Evolutionary conservation across 345 rosid species (phyloP), one percentile per base, ranked within the genome.

Genomic region (Erucastrum elatum): DNA sequence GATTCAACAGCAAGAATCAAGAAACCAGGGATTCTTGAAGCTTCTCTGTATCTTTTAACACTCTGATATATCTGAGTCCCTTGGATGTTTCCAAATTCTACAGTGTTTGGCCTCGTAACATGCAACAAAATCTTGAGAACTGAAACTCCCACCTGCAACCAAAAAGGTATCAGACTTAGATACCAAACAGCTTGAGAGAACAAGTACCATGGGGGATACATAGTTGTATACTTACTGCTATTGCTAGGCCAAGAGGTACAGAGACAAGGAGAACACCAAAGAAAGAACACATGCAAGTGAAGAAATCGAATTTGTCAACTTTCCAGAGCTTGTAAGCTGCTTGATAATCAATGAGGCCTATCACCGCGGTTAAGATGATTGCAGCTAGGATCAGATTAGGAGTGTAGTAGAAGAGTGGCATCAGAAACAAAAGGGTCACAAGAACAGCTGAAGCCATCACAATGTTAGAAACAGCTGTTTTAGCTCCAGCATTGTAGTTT

Each of bases 191-290:
- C 29, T 29, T 37, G 44, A 72, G 11, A 35, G 16, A 27, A 1
- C 37, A 8, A 10, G 59, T 33, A 0, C 72, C 31, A 70, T 31
- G 33, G 31, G 37, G 33, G 10, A 5, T 15, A 51, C 15, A 13
- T 21, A 72, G 3, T 15, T 59, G 33, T 71, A 15, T 37, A 78
- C 93, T 85, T 83, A 95, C 98, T 0, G 99, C 98, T 39, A 93
- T 87, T 70, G 89, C 90, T 44, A 95, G 96, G 26, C 99, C 99
- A 17, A 90, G 74, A 16, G 94, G 96, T 37, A 95, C 99, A 30
- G 99, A 95, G 72, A 95, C 85, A 85, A 93, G 89, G 73, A 95
- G 97, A 35, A 95, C 98, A 0, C 99, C 99, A n/a, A 95, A 85
- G 86, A 95, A 95, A 81, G 99, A 89, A 76, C 87, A 88, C 69